A percentile compares a stretch with the other conserved stretches of the same genome.
These are phyloP conservation scores for Evernia prunastri DNA, from an alignment of 495 filamentous ascomycete genomes.

Conservation along the genomic window DNA sequence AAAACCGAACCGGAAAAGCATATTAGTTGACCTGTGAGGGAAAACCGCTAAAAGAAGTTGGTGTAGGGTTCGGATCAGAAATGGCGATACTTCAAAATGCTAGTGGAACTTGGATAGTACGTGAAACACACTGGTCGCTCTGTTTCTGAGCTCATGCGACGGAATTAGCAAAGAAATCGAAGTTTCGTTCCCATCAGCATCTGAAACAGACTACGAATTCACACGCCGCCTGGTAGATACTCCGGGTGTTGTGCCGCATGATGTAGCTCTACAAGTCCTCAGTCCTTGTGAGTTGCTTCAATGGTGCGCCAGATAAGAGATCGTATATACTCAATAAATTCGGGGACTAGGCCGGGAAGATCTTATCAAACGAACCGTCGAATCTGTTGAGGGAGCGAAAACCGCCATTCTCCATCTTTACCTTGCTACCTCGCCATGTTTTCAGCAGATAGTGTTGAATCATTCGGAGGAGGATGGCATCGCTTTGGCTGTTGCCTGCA, in stretches of 20 bases:
- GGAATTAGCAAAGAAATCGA: slow-evolving; percentile 76
- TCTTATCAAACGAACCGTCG: slow-evolving; percentile 83
- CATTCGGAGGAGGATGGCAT: slow-evolving; percentile 77
- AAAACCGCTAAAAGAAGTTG: slow-evolving; percentile 3
- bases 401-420: slow-evolving; percentile 98
- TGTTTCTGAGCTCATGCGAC: slow-evolving; percentile 6
- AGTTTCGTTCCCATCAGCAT: slow-evolving; percentile 90
- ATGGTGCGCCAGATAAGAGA: too few species aligned
- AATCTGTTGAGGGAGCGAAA: slow-evolving; percentile 82
- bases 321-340: neutral
- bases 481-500: slow-evolving; percentile 78
- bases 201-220: slow-evolving; percentile 93
- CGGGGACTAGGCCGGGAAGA: slow-evolving; percentile 57
- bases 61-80: slow-evolving; percentile 61
- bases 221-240: slow-evolving; percentile 83
- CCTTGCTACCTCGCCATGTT: slow-evolving; percentile 74
- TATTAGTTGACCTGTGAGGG: neutral
- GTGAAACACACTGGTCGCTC: neutral
- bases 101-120: slow-evolving; percentile 76
- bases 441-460: slow-evolving; percentile 64
- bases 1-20: neutral
- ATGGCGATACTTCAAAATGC: slow-evolving; percentile 90
- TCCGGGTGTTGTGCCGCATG: slow-evolving; percentile 77
- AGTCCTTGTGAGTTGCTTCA: slow-evolving; percentile 55
- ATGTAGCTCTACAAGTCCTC: slow-evolving; percentile 94